Evolutionary conservation across 805 yeast species (phyloP), one percentile per base, ranked within the genome.

Genomic region (Millerozyma miso): DNA sequence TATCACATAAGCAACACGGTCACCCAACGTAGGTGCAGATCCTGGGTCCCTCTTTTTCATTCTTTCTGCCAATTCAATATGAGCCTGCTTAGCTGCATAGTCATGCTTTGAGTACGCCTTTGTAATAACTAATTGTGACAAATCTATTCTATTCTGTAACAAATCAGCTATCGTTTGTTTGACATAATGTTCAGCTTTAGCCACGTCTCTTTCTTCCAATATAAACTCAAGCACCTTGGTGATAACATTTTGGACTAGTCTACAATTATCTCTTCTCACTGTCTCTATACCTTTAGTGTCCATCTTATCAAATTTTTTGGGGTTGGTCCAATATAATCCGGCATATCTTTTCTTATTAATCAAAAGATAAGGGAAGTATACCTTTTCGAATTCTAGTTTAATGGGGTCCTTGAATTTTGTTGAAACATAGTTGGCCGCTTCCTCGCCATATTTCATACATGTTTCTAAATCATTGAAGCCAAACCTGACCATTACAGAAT

Each of bases 231-330:
- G 69, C 1, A 93, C 96, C 44, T 88, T 86, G 16, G 96, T 95
- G 64, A 93, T 87, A 15, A 95, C 99, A 56, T 87, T 85, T 53
- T 90, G 96, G 3, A 95, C 99, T 51, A 93, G 69, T 34, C 96
- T 79, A 65, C 99, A 93, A 51, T 95, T 95, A 59, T 93, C 99
- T 73, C 99, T 81, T 63, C 99, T 82, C 35, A 93, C 99, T 0
- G 99, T 93, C 57, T 95, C 99, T 48, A 93, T 85, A 62, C 99
- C 99, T 59, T 93, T 93, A 29, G 97, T 91, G 62, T 93, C 99
- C 89, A 93, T 84, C 65, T 93, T 93, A 63, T 95, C 99, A 55
- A 79, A 88, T 50, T 87, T 88, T n/a, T 87, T 80, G 0, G 97
- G 84, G 37, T 79, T 77, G 0, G 99, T 93, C 99, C 99, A 93